Evolutionary conservation across 495 filamentous ascomycete species (phyloP).

Genomic region (Penicillium riverlandense): DNA sequence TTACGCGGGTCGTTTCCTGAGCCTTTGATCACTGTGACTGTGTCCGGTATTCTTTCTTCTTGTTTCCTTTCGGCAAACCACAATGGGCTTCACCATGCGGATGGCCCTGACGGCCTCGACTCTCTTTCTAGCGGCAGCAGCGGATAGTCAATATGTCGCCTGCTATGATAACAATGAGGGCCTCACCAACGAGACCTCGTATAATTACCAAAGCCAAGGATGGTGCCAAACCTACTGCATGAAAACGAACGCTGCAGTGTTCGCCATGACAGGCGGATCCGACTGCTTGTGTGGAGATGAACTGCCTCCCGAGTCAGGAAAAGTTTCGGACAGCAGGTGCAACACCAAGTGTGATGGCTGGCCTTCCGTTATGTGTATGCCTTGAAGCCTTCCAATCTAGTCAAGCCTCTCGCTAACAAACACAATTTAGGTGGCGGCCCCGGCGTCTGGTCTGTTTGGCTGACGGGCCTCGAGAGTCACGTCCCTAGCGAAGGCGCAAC

Average conservation of each 20-base stretch:
- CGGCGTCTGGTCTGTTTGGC: constrained; percentile 34
- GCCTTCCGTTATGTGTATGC: constrained; percentile 40
- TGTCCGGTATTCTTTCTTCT: constrained; percentile 14
- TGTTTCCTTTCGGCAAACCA: constrained; percentile 6
- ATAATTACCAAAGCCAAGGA: constrained; percentile 41
- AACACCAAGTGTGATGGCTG: constrained; percentile 35
- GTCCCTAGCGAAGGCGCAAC: constrained; percentile 20
- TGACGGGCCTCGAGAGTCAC: constrained; percentile 28
- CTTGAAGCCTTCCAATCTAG: neutral
- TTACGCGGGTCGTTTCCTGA: constrained; percentile 42
- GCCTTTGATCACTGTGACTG: constrained; percentile 17
- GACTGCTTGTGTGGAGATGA: constrained; percentile 42
- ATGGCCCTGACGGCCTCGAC: constrained; percentile 20
- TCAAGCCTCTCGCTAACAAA: neutral
- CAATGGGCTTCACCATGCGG: constrained; percentile 25
- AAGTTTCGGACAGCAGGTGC: constrained; percentile 32
- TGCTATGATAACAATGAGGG: constrained; percentile 30
- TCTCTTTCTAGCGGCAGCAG: constrained; percentile 18
- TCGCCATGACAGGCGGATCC: constrained; percentile 33
- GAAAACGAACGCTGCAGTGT: constrained; percentile 24
- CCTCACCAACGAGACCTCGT: constrained; percentile 10
- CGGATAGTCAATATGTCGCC: constrained; percentile 16
- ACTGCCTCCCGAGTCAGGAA: constrained; percentile 31
- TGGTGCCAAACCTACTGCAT: constrained; percentile 39
- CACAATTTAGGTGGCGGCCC: constrained; percentile 34